A percentile compares a stretch with the other conserved stretches of the same genome.
Evolutionary conservation across 2,329 filamentous ascomycete species (phyloP).

Genomic region (Fusarium musae): DNA sequence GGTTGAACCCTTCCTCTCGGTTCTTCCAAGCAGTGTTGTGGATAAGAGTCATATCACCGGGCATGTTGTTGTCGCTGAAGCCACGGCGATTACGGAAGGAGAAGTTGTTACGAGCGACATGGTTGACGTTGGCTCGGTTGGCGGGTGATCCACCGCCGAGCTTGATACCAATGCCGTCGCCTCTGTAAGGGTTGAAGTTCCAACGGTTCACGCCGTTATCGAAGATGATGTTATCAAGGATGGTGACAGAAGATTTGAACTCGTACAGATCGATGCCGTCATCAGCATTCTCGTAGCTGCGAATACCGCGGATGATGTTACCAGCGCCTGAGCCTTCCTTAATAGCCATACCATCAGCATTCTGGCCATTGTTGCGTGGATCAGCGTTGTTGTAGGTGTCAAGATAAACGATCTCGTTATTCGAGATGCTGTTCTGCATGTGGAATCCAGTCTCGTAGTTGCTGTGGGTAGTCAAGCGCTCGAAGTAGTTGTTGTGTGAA

Average conservation of each 20-base stretch:
- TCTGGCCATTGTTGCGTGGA: conserved; percentile 61
- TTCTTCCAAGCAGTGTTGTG: neutral
- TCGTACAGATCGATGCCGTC: conserved; percentile 50
- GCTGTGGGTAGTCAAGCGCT: conserved; percentile 49
- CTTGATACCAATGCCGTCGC: conserved; percentile 60
- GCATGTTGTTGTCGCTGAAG: neutral
- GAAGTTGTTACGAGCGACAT: conserved; percentile 52
- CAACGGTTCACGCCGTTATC: conserved; percentile 58
- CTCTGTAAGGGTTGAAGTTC: conserved; percentile 54
- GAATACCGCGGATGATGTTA: conserved; percentile 55
- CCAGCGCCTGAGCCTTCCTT: conserved; percentile 58
- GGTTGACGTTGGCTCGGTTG: conserved; percentile 50
- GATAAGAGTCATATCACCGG: neutral
- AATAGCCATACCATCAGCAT: conserved; percentile 59
- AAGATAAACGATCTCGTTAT: conserved; percentile 54
- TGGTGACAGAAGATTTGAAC: conserved; percentile 54
- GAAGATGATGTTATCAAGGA: conserved; percentile 54
- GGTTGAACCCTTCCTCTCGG: neutral
- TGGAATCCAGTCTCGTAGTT: conserved; percentile 53
- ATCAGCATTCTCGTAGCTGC: conserved; percentile 61
- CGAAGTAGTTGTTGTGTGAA: conserved; percentile 50
- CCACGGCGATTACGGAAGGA: neutral
- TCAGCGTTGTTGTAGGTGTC: conserved; percentile 55
- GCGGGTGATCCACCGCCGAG: conserved; percentile 48
- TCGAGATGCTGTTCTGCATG: conserved; percentile 45